A percentile compares a stretch with the other conserved stretches of the same genome.
Conservation (phyloP, 352 stramenopile genomes). For the Chrysophaeum taylorii region DNA sequence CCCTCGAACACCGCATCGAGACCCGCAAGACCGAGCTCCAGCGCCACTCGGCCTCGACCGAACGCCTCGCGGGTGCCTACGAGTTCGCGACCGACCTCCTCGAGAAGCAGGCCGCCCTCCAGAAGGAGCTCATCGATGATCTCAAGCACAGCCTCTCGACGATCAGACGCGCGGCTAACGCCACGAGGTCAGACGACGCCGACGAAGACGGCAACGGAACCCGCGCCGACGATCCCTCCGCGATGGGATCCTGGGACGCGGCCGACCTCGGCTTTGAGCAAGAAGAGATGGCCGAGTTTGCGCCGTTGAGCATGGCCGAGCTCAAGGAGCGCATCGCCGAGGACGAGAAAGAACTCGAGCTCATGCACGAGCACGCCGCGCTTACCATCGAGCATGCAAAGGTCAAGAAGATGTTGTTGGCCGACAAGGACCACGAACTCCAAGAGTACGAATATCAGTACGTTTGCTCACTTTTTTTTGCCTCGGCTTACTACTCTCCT, state of each 20-base stretch:
- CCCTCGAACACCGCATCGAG: not conserved
- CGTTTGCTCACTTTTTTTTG: too few relatives aligned
- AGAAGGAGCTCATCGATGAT: not conserved
- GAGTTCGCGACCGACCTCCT: not conserved
- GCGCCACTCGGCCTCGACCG: not conserved
- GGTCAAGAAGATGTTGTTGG: conserved; percentile 10
- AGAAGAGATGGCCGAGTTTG: conserved; percentile 7
- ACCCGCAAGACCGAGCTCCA: not conserved
- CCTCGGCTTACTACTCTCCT: too few relatives aligned
- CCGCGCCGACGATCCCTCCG: not conserved
- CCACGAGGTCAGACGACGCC: not conserved
- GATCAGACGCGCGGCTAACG: not conserved
- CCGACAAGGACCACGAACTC: conserved; percentile 8
- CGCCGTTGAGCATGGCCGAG: not conserved
- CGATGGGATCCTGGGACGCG: not conserved
- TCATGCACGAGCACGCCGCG: conserved; percentile 11
- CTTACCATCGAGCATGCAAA: conserved; percentile 10
- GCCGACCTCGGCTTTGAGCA: not conserved
- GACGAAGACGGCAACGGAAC: not conserved
- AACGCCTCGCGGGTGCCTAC: not conserved
- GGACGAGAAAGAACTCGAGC: not conserved
- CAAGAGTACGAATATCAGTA: conserved; percentile 10
- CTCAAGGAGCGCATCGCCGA: conserved; percentile 2
- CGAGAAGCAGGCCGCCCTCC: not conserved
- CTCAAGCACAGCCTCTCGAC: not conserved